A percentile compares a stretch with the other conserved stretches of the same genome.
These are phyloP conservation scores for Selenicereus undatus DNA, from an alignment of 148 eudicot genomes.

Conservation along the genomic window DNA sequence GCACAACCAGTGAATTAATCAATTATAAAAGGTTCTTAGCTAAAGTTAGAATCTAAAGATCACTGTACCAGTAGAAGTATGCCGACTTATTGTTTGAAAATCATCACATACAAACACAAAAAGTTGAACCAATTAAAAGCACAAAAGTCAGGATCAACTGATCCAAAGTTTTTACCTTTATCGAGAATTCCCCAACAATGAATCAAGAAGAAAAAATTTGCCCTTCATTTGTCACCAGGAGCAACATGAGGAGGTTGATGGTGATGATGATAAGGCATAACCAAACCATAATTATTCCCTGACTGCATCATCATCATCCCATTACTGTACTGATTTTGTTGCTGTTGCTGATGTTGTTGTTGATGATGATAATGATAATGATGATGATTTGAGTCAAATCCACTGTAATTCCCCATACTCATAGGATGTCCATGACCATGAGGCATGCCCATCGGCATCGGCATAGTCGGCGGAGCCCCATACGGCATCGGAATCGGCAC, in stretches of 20 bases:
- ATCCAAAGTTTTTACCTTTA: constrained; percentile 10
- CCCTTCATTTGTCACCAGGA: constrained; percentile 15
- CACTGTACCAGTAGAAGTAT: background rate
- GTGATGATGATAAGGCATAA: constrained; percentile 16
- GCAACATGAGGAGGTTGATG: constrained; percentile 16
- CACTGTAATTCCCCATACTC: constrained; percentile 17
- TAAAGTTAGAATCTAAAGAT: background rate
- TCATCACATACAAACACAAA: background rate
- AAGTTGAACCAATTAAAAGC: background rate
- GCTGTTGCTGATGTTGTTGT: background rate
- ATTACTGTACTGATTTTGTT: constrained; percentile 5
- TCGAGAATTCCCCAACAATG: background rate
- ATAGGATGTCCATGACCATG: background rate
- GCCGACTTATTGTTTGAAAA: background rate
- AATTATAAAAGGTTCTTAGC: background rate
- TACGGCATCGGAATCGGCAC: background rate
- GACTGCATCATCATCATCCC: constrained; percentile 10
- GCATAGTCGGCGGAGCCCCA: background rate
- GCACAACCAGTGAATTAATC: background rate
- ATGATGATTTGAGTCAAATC: background rate
- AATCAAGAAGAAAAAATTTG: background rate
- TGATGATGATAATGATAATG: constrained; percentile 7
- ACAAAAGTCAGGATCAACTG: background rate
- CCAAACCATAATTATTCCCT: constrained; percentile 14
- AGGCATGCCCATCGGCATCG: constrained; percentile 11